A percentile compares a stretch with the other conserved stretches of the same genome.
Conservation (phyloP, 2,329 filamentous ascomycete genomes). For the Paracorniculantispora psalliotae region DNA sequence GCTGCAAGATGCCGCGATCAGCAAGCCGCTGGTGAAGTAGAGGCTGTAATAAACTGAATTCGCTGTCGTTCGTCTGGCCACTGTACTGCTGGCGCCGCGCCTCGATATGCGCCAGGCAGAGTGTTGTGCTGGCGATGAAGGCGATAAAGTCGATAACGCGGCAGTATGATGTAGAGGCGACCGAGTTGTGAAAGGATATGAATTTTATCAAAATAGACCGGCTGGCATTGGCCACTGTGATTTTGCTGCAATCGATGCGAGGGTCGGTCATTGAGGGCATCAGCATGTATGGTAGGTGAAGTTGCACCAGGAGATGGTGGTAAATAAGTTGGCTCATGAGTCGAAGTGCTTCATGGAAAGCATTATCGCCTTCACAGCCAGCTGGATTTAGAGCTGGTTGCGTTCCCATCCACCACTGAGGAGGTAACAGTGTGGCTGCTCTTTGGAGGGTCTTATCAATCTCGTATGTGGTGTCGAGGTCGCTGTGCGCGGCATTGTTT, state of each 20-base stretch:
- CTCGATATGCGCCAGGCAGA: slow-evolving; percentile 45
- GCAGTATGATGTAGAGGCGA: slow-evolving; percentile 34
- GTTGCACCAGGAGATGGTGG: slow-evolving; percentile 44
- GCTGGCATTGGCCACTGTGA: slow-evolving; percentile 39
- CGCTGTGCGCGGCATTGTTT: slow-evolving; percentile 27
- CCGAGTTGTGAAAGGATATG: slow-evolving; percentile 36
- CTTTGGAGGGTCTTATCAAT: slow-evolving; percentile 43
- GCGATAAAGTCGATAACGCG: slow-evolving; percentile 47
- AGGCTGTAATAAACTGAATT: slow-evolving; percentile 20
- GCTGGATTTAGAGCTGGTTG: slow-evolving; percentile 11
- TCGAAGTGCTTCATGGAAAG: slow-evolving; percentile 24
- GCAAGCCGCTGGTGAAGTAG: slow-evolving; percentile 36
- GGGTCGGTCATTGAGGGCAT: slow-evolving; percentile 26
- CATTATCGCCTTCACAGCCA: slow-evolving; percentile 16
- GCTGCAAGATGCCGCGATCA: slow-evolving; percentile 37
- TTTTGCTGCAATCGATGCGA: slow-evolving; percentile 42
- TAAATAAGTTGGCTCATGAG: slow-evolving; percentile 46
- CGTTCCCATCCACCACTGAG: slow-evolving; percentile 44
- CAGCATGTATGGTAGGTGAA: slow-evolving; percentile 52
- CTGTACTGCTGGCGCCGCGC: slow-evolving; percentile 18
- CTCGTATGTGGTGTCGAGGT: slow-evolving; percentile 30
- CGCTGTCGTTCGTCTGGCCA: slow-evolving; percentile 10
- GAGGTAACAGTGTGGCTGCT: slow-evolving; percentile 35
- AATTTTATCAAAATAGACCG: slow-evolving; percentile 46
- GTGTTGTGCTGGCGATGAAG: slow-evolving; percentile 43